Evolutionary conservation across 2,329 filamentous ascomycete genomes (phyloP).

Genomic region (Aspergillus fumigatiaffinis): DNA sequence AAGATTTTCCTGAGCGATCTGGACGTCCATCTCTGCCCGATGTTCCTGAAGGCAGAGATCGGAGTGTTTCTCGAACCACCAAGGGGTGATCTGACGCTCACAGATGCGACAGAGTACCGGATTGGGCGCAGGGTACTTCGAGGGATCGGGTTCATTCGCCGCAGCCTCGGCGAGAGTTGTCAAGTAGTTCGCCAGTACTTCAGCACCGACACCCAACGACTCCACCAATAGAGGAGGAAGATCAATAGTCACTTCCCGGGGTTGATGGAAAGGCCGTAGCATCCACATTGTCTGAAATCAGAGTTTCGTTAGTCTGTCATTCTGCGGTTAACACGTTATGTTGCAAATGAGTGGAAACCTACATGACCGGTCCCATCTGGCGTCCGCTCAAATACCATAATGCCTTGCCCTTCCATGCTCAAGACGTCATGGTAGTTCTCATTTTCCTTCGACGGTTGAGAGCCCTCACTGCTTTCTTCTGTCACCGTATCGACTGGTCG

Average conservation of each 20-base stretch:
- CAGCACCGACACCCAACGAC: constrained; percentile 87
- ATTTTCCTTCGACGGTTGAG: constrained; percentile 35
- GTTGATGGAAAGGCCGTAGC: constrained; percentile 84
- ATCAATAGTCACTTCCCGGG: constrained; percentile 93
- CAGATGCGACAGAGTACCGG: constrained; percentile 94
- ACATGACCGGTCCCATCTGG: constrained; percentile 88
- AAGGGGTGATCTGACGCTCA: constrained; percentile 92
- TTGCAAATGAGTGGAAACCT: constrained; percentile 41
- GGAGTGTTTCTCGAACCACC: constrained; percentile 99
- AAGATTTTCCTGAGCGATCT: constrained; percentile 88
- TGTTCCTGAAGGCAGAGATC: constrained; percentile 95
- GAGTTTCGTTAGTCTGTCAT: constrained; percentile 22
- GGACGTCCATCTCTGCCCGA: constrained; percentile 94
- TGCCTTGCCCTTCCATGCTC: constrained; percentile 91
- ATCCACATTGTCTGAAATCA: constrained; percentile 91
- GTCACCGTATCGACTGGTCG: constrained; percentile 19
- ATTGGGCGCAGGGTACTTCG: constrained; percentile 71
- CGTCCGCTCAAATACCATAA: constrained; percentile 91
- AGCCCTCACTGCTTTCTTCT: constrained; percentile 14
- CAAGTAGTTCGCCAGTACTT: constrained; percentile 90
- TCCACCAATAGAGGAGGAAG: constrained; percentile 85
- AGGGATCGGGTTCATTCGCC: constrained; percentile 67
- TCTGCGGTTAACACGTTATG: not conserved
- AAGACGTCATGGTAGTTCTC: constrained; percentile 54
- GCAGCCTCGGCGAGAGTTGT: constrained; percentile 83